Base-by-base conservation (phyloP, 2,329 filamentous ascomycete species). In the Venturia pyrina region DNA sequence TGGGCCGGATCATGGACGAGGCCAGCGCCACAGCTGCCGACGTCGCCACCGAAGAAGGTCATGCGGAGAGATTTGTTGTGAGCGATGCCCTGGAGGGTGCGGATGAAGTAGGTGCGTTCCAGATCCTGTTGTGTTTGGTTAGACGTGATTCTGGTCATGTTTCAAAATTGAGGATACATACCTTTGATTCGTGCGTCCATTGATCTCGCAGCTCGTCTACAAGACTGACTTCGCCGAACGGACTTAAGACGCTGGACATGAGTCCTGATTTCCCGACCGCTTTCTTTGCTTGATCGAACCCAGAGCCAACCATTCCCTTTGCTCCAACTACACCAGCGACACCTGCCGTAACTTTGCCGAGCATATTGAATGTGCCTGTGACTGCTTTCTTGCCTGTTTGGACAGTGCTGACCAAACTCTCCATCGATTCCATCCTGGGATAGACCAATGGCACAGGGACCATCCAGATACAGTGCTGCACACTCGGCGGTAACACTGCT, bases 381-480 rank as follows among this genome's bases (percentile, higher is more conserved):
- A 97, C 91, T 0, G 92, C 93, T 78, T 96, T 96, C 82, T 99
- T 99, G 62, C 93, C 93, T 0, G 92, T 96, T 19, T 93, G 89
- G 68, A 98, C 88, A 0, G 93, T 96, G 71, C 93, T 89, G 43
- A 92, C 92, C 66, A 99, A 82, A 69, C 91, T 91, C 78, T 98
- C 95, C 5, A 96, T 90, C 1, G 90, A 90, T 70, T 98, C 95
- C 19, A 99, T 80, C 1, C 95, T 86, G 28, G 95, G 95, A 73
- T 98, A 99, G 50, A 98, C 80, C 24, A 98, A 76, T 0, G 95
- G 95, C 6, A 97, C 91, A 0, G 93, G 91, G 13, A 98, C 77
- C 88, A 98, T 96, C 90, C 93, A 95, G 66, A 99, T 86, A 73
- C 93, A 97, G 75, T 99, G 95, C 77, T 99, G 95, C 11, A 99